These are phyloP conservation scores for Russula sp. DNA, from an alignment of 768 basidiomycete species.

Conservation along the genomic window DNA sequence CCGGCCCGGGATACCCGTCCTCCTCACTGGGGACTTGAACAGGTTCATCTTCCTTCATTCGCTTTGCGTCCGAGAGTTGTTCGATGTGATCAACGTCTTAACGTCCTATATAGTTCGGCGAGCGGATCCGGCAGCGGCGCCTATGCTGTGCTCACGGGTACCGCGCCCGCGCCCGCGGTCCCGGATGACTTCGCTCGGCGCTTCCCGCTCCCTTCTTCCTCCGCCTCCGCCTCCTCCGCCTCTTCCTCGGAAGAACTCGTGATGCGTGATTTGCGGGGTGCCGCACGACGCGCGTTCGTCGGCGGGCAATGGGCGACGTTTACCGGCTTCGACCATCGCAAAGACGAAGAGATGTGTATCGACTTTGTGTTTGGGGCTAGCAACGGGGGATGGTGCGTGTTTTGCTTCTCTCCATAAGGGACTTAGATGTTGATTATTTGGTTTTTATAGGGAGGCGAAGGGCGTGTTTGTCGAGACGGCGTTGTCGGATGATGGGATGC, in stretches of 20 bases:
- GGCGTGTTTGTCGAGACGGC: background rate
- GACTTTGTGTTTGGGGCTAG: conserved; percentile 49
- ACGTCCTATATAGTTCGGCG: conserved; percentile 30
- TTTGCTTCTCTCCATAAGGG: background rate
- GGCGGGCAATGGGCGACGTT: conserved; percentile 45
- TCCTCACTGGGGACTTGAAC: conserved; percentile 52
- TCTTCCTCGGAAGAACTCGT: conserved; percentile 15
- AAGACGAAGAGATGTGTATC: conserved; percentile 36
- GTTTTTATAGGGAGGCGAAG: conserved; percentile 3
- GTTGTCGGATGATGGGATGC: conserved; percentile 32
- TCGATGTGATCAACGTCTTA: background rate
- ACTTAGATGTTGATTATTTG: background rate
- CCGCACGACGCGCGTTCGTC: conserved; percentile 35
- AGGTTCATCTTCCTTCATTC: conserved; percentile 1
- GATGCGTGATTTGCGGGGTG: conserved; percentile 39
- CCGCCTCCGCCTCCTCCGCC: background rate
- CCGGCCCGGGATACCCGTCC: conserved; percentile 30
- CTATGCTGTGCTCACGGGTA: conserved; percentile 44
- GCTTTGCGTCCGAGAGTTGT: background rate
- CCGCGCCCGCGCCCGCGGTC: conserved; percentile 33
- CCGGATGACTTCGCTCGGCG: conserved; percentile 37
- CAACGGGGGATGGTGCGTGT: conserved; percentile 38
- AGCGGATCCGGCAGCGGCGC: conserved; percentile 41
- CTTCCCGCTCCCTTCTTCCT: conserved; percentile 31
- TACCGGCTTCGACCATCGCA: conserved; percentile 41